Percentiles rank a stretch among this genome's conserved stretches.
These are phyloP conservation scores for Albugo laibachii DNA, from an alignment of 352 stramenopile genomes.

Conservation along the genomic window DNA sequence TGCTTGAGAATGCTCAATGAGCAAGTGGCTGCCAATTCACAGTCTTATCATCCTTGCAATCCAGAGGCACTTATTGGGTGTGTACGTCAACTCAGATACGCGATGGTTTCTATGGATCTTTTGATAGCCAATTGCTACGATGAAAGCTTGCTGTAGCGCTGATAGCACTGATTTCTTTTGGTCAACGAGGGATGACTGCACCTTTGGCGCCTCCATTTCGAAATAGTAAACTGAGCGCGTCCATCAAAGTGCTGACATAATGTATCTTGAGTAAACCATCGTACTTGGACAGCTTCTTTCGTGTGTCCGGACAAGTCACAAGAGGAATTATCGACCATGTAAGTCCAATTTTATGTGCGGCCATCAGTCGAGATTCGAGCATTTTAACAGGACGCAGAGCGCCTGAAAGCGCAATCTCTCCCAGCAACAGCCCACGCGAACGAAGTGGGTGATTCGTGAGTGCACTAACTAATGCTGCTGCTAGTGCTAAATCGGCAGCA, in stretches of 20 bases:
- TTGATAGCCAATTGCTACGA: too few species aligned
- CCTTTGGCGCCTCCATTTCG: too few species aligned
- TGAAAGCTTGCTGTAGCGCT: too few species aligned
- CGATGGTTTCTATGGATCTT: too few species aligned
- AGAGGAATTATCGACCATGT: slow-evolving; percentile 50
- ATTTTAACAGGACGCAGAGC: slow-evolving; percentile 65
- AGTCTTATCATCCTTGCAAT: too few species aligned
- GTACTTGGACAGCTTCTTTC: slow-evolving; percentile 31
- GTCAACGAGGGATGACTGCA: too few species aligned
- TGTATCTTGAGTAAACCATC: slow-evolving; percentile 26
- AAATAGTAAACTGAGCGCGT: slow-evolving; percentile 16
- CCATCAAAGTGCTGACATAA: slow-evolving; percentile 35
- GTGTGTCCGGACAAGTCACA: slow-evolving; percentile 21
- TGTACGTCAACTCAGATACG: too few species aligned
- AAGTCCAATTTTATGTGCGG: slow-evolving; percentile 64
- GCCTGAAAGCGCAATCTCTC: slow-evolving; percentile 60
- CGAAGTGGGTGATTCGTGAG: slow-evolving; percentile 35
- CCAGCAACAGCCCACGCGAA: slow-evolving; percentile 37
- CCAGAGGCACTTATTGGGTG: too few species aligned
- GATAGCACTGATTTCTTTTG: too few species aligned
- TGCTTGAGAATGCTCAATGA: too few species aligned
- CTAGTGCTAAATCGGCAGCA: slow-evolving; percentile 51
- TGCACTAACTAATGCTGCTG: slow-evolving; percentile 49
- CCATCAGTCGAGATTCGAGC: slow-evolving; percentile 55
- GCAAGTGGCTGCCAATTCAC: too few species aligned